These are phyloP conservation scores for Hypomontagnella monticulosa DNA, from an alignment of 495 filamentous ascomycete genomes.

Conservation along the genomic window DNA sequence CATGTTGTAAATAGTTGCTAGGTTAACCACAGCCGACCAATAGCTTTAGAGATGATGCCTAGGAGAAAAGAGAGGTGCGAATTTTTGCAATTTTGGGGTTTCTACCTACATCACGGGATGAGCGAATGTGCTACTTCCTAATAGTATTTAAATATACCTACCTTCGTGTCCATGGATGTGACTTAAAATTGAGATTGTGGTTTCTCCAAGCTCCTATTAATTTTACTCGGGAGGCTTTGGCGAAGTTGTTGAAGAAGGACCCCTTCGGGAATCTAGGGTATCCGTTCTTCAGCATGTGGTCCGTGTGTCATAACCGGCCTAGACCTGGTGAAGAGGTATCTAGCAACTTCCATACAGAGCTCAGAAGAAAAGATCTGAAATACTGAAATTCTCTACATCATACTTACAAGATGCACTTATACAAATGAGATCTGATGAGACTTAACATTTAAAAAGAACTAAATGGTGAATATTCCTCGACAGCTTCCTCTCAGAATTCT, in stretches of 20 bases:
- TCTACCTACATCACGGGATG: background rate
- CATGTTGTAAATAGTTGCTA: background rate
- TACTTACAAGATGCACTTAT: background rate
- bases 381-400: background rate
- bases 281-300: conserved; percentile 1
- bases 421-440: conserved; percentile 1
- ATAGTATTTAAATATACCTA: no score
- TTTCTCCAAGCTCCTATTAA: background rate
- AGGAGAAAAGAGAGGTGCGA: background rate
- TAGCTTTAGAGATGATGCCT: background rate
- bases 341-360: conserved; percentile 33
- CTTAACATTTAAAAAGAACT: background rate
- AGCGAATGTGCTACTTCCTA: no score
- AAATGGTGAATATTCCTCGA: conserved; percentile 30
- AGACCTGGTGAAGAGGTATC: conserved; percentile 16
- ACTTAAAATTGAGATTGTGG: no score
- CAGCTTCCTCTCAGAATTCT: conserved; percentile 27
- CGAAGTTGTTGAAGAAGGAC: no score
- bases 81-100: background rate
- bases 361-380: background rate
- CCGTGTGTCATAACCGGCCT: conserved; percentile 1
- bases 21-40: background rate
- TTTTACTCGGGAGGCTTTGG: no score
- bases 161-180: no score
- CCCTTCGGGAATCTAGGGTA: no score